Base-by-base conservation (phyloP, 805 yeast genomes). In the Diddensiella transvaalensis region DNA sequence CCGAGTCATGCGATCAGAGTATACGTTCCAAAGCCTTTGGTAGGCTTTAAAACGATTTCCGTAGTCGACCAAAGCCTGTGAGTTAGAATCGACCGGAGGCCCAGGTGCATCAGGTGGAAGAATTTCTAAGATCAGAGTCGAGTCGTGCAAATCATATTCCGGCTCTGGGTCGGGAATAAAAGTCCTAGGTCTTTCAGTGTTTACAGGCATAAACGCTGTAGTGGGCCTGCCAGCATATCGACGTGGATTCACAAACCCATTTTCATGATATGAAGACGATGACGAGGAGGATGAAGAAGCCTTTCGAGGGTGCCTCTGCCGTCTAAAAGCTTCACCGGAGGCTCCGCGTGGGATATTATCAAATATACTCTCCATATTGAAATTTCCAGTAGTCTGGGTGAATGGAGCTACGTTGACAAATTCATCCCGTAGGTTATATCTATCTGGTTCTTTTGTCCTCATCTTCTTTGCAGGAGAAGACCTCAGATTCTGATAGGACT, bases 371-470 rank as follows among this genome's bases (percentile, higher is more conserved):
- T 55, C 58, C 64, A 64, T 52, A 22, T 55, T 51, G 48, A 64
- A 64, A 39, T 60, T 55, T 23, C 66, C 64, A 22, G 37, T 23
- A 2, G 62, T 57, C 38, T 61, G 62, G 15, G 62, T 55, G 44
- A 61, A 58, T n/a, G 66, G 65, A 8, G 63, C 51, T 10, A 53
- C 55, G 21, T 49, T 48, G 8, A 22, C 41, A 30, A 56, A 22
- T 13, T 51, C 55, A 11, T 42, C 43, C 30, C 50, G 19, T 18
- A 4, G n/a, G 19, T 18, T 17, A 24, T 47, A 51, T 4, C 30
- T 21, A 8, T 38, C 49, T 10, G 6, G 35, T 33, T 44, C 18
- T 19, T 18, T 11, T 11, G 45, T 8, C 17, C 35, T 2, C 22
- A 44, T 2, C 13, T n/a, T 21, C 15, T 24, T n/a, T 17, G 29